Base-by-base conservation (phyloP, 176 grass and related monocot species). In the Metroxylon sagu region DNA sequence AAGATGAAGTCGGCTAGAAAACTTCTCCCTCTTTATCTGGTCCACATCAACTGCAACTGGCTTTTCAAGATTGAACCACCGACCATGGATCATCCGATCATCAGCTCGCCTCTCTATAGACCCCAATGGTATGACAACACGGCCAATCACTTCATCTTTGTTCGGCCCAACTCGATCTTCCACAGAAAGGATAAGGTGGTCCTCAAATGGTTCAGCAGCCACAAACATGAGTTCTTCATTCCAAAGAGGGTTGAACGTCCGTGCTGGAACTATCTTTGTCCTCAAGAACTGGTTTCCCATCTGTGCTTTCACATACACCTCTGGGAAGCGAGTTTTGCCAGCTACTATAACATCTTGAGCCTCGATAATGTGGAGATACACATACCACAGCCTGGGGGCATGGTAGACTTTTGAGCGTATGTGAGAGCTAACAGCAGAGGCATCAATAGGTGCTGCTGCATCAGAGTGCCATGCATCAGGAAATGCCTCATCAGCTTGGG, bases 181-280 rank as follows among this genome's bases (percentile, higher is more conserved):
- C 52, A 98, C 78, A 2, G 93, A 85, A 39, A 98, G 76, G 67
- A 98, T 61, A 75, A 98, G 88, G 75, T 89, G 82, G 67, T 98
- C 93, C 60, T 98, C 88, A 57, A 92, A 98, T 25, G 93, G 93
- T 70, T 98, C 88, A 30, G 93, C 87, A 61, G 78, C 84, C 63
- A 98, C 88, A 92, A 98, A 89, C 93, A 98, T 83, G 66, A 85
- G 74, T 30, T 92, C 88, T 76, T 98, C 88, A 57, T 98, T 98
- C 93, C 93, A 98, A 31, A 92, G 73, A 10, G 88, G 88, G 64
- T 85, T 98, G 48, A 80, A 82, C 66, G 84, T 82, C 68, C 88
- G 77, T 35, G 93, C 84, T 50, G 85, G 84, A 67, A 77, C 74
- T 76, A 85, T 19, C 28, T 84, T 87, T 10, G 93, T 98, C 71